These are phyloP conservation scores for Penstemon davidsonii DNA, from an alignment of 257 asterid genomes.

Conservation along the genomic window DNA sequence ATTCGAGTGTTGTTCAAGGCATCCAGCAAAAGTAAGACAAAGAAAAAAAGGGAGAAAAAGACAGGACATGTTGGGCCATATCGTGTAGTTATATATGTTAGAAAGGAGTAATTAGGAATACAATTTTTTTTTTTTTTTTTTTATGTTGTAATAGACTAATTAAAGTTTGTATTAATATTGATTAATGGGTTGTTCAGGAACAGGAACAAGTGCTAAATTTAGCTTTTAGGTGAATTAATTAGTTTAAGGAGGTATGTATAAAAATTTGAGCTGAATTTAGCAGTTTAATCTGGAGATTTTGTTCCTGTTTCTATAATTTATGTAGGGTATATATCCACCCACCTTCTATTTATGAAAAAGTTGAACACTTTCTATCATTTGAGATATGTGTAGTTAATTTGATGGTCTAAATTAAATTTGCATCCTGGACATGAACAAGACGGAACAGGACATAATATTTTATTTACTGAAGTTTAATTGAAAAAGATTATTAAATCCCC, in stretches of 20 bases:
- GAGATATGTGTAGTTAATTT: background rate
- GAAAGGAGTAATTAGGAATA: constrained; percentile 25
- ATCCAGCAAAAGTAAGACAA: constrained; percentile 28
- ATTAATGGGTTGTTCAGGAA: constrained; percentile 37
- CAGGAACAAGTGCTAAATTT: constrained; percentile 89
- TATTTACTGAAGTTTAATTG: background rate
- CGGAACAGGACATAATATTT: no score
- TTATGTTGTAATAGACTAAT: constrained; percentile 29
- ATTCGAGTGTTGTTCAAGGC: constrained; percentile 13
- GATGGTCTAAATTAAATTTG: background rate
- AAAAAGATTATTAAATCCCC: constrained; percentile 14
- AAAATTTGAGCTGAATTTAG: constrained; percentile 62
- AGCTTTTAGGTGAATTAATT: constrained; percentile 39
- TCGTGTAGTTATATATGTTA: constrained; percentile 25
- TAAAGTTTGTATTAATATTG: constrained; percentile 25
- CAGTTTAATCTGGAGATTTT: constrained; percentile 36
- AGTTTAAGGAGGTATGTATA: constrained; percentile 26
- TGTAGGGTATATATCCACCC: constrained; percentile 26
- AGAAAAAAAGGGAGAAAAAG: constrained; percentile 25
- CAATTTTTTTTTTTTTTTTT: background rate
- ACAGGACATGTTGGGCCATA: constrained; percentile 67
- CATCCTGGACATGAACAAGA: constrained; percentile 8
- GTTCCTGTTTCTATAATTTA: constrained; percentile 67
- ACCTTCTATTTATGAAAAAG: constrained; percentile 31
- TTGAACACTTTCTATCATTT: constrained; percentile 19